phyloP scores from a whole-genome alignment of 768 basidiomycete species.

The Macrolepiota albuminosa region DNA sequence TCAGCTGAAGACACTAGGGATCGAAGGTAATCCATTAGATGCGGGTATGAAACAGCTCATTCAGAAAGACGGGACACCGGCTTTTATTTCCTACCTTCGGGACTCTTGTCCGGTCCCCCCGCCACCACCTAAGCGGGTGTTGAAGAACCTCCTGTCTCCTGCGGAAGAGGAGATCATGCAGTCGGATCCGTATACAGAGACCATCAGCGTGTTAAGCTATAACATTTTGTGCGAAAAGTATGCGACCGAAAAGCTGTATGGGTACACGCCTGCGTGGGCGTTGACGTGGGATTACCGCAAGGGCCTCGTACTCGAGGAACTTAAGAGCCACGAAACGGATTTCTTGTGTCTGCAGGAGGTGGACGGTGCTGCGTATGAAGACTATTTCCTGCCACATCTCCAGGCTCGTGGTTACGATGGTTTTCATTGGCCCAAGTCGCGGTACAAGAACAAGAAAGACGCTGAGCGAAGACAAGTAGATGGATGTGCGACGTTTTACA shows the following conservation, averaged over 20 bases:
- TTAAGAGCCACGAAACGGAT: conserved; percentile 78
- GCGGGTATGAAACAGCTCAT: conserved; percentile 69
- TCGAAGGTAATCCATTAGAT: conserved; percentile 97
- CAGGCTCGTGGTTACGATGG: conserved; percentile 81
- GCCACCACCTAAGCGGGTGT: conserved; percentile 75
- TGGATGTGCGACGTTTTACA: conserved; percentile 96
- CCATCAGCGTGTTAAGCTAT: conserved; percentile 79
- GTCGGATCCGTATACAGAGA: conserved; percentile 66
- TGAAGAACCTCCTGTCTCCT: conserved; percentile 60
- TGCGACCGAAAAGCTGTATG: conserved; percentile 86
- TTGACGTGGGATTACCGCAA: conserved; percentile 94
- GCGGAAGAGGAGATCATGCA: conserved; percentile 55
- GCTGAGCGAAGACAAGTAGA: conserved; percentile 86
- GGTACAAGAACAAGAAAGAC: conserved; percentile 90
- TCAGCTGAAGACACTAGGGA: conserved; percentile 87
- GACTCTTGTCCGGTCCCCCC: conserved; percentile 85
- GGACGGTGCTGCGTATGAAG: conserved; percentile 88
- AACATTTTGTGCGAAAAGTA: conserved; percentile 93
- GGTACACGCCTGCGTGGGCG: conserved; percentile 97
- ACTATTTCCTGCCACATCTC: conserved; percentile 78
- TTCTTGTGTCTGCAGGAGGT: conserved; percentile 96
- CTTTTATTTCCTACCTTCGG: conserved; percentile 85
- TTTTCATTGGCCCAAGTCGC: conserved; percentile 85
- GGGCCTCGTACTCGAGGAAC: conserved; percentile 80
- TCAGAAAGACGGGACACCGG: conserved; percentile 92